Evolutionary conservation across 345 rosid genomes (phyloP), one percentile per base, ranked within the genome.

Genomic region (Eucalyptus pauciflora): DNA sequence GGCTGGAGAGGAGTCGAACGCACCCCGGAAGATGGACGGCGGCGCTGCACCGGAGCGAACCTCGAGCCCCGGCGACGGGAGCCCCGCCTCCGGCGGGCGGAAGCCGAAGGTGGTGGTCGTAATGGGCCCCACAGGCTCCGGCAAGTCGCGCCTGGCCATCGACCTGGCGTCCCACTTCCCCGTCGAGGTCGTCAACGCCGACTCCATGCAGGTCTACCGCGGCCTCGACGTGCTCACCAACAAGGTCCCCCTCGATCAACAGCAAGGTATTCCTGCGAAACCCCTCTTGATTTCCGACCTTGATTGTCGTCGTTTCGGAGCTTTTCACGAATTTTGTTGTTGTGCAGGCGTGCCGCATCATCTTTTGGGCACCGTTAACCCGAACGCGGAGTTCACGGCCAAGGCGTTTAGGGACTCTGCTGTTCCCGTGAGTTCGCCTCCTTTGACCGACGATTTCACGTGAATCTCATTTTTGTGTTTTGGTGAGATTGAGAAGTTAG

Each of bases 101-200:
- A 85, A 94, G 91, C 92, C 93, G 20, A 95, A 93, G 92, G 92
- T 97, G 86, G 94, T 95, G 37, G 97, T 98, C 86, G 94, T 98
- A 89, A 94, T 97, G 97, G 99, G 99, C 49, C 95, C 99, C 16
- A 98, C 99, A 8, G 99, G 97, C 13, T 94, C 99, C 10, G 99
- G 99, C 18, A 98, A 97, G 89, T 97, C 99, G 4, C 96, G 95
- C 81, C 93, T 98, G 22, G 97, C 99, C 92, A 92, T 97, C 62
- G 99, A 97, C 91, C 92, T 97, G 91, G 96, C 99, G 6, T 86
- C 95, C 90, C 94, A 93, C 25, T 96, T 97, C 62, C 96, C 96
- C 4, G 48, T 96, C 48, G 99, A 97, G 92, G 92, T 98, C 91
- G 94, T 98, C 91, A 98, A 97, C 93, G 99, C 99, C 81, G 99